Percentiles rank a stretch among this genome's conserved stretches.
These are phyloP conservation scores for Coemansia sp. DNA, from an alignment of 192 early-diverging fungal species.

Conservation along the genomic window DNA sequence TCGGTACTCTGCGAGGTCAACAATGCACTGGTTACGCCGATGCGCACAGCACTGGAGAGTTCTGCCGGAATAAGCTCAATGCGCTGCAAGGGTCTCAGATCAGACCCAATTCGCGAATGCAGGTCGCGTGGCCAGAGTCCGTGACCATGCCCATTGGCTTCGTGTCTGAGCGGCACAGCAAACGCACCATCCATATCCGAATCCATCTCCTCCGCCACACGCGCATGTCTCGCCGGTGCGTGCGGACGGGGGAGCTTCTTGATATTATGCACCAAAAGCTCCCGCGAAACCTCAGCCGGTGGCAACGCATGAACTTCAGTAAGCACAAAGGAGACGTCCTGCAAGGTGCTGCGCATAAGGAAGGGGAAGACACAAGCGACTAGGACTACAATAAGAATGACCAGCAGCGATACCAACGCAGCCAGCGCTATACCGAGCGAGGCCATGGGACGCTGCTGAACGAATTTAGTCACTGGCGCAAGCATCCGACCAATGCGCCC, in stretches of 20 bases:
- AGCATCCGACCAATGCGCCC: neutral
- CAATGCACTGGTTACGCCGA: no score
- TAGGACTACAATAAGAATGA: slow-evolving; percentile 32
- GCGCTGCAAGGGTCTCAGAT: no score
- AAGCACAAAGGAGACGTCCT: slow-evolving; percentile 30
- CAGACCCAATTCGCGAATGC: no score
- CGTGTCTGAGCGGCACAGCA: no score
- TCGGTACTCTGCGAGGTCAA: no score
- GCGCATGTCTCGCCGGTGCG: neutral
- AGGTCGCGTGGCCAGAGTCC: neutral
- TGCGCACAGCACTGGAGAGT: no score
- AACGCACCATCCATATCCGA: no score
- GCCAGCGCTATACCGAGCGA: slow-evolving; percentile 31
- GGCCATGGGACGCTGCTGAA: slow-evolving; percentile 35
- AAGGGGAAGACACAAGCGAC: slow-evolving; percentile 37
- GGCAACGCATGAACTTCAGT: slow-evolving; percentile 31
- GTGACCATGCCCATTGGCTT: neutral
- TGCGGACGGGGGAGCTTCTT: no score
- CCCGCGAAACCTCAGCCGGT: slow-evolving; percentile 20
- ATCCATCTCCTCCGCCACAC: neutral
- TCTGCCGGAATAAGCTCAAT: neutral
- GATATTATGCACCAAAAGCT: no score
- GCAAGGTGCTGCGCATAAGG: slow-evolving; percentile 36
- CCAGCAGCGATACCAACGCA: slow-evolving; percentile 19
- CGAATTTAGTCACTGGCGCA: slow-evolving; percentile 18